Base-by-base conservation (phyloP, 257 asterid species). In the Phtheirospermum japonicum region DNA sequence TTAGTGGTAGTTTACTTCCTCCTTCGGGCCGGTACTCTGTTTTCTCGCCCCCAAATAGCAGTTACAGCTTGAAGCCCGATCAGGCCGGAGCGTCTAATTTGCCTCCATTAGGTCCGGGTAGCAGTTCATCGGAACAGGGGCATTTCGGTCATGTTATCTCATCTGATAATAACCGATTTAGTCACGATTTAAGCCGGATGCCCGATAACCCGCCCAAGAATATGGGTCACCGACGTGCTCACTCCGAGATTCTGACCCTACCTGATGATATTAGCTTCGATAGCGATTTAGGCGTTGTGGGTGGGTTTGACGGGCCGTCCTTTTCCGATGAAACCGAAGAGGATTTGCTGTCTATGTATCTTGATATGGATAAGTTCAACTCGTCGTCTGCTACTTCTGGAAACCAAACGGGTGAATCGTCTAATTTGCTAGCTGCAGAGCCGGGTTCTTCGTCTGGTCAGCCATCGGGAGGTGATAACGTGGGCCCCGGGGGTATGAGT, bases 231-330 rank as follows among this genome's bases (percentile, higher is more conserved):
- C 71, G 98, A 40, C 95, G 98, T 9, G 98, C 95, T 26, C 98
- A 84, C 68, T 91, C 98, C 2, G 98, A 91, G 81, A 85, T 85
- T 76, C 82, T 88, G 17, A 88, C 96, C 70, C 95, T 91, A 56
- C 98, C 98, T 0, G 98, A 91, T 69, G 96, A 91, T 55, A 82
- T 88, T 50, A 88, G 95, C 88, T 91, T 91, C 39, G 98, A 91
- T 54, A 82, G 91, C 43, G 96, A 91, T 74, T 89, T 91, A 52
- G 98, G 98, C 23, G 89, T 88, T 63, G 95, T 91, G 54, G 97
- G 96, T 13, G 96, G 91, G 57, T 76, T 88, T 14, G 98, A 88
- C 63, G 98, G 95, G 31, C 96, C 96, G 3, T 80, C 96, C 8
- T 79, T 76, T 61, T 91, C 96, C 0, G 96, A 85, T 65, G 96